Conservation (phyloP, 176 grass and related monocot species). For the Triticum timopheevii region DNA sequence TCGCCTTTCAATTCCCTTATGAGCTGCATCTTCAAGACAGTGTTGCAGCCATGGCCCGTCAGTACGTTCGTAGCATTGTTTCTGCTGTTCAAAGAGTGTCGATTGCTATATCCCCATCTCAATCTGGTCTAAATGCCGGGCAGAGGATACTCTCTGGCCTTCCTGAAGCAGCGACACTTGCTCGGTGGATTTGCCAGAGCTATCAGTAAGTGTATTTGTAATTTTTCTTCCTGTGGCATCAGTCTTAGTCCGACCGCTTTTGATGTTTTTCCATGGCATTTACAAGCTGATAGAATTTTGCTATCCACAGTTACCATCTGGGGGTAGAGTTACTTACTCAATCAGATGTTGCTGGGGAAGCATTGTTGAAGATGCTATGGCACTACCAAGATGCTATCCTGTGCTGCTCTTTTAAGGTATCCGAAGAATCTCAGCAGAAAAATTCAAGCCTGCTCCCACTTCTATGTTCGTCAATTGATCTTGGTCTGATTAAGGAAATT, state of each 20-base stretch:
- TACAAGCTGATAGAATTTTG: conserved; percentile 28
- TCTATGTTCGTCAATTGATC: neutral
- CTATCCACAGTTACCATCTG: conserved; percentile 56
- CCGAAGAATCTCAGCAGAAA: neutral
- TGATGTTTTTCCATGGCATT: conserved; percentile 15
- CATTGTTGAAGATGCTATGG: conserved; percentile 88
- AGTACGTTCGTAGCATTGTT: conserved; percentile 86
- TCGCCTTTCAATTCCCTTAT: conserved; percentile 93
- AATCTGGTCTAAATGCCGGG: conserved; percentile 41
- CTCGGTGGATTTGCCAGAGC: conserved; percentile 86
- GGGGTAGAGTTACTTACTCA: conserved; percentile 76
- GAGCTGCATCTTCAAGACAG: conserved; percentile 85
- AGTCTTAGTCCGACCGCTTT: neutral
- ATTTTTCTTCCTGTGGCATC: neutral
- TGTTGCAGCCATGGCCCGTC: conserved; percentile 80
- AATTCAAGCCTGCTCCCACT: neutral
- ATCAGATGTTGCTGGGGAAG: conserved; percentile 55
- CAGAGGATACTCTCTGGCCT: conserved; percentile 58
- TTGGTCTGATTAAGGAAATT: neutral
- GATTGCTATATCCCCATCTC: conserved; percentile 76
- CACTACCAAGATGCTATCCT: conserved; percentile 91
- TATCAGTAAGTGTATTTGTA: conserved; percentile 61
- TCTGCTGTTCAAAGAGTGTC: conserved; percentile 94
- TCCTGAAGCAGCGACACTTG: conserved; percentile 75
- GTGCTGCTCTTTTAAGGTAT: conserved; percentile 94